phyloP scores from a whole-genome alignment of 1,139 yeast genomes.

The Pichia sp. region DNA sequence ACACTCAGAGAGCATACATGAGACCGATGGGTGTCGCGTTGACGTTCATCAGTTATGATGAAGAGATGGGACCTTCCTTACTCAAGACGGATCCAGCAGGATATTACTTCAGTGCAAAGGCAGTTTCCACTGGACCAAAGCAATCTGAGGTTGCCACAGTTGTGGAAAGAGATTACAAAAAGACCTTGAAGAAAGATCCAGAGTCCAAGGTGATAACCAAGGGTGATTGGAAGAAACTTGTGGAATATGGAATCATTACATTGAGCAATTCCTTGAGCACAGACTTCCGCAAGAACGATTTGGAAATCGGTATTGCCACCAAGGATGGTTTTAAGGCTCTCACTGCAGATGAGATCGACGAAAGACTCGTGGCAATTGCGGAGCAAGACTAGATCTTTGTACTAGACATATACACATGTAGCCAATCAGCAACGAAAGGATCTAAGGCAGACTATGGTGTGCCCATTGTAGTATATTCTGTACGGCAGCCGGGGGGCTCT shows the following conservation, averaged over 20 bases:
- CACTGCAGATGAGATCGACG: conserved; percentile 84
- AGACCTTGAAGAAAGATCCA: conserved; percentile 31
- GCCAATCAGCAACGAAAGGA: too few relatives aligned
- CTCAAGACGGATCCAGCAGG: conserved; percentile 98
- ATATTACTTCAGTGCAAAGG: conserved; percentile 84
- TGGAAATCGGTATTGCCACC: conserved; percentile 88
- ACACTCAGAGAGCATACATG: conserved; percentile 99
- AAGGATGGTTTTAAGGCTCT: conserved; percentile 61
- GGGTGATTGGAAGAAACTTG: conserved; percentile 86
- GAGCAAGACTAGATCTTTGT: conserved; percentile 65
- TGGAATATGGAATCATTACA: conserved; percentile 82
- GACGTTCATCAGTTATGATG: conserved; percentile 84
- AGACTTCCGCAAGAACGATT: conserved; percentile 87
- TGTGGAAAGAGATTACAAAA: conserved; percentile 86
- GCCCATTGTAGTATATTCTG: too few relatives aligned
- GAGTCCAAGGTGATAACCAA: conserved; percentile 36
- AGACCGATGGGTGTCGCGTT: conserved; percentile 93
- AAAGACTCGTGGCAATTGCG: conserved; percentile 86
- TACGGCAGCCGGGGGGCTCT: too few relatives aligned
- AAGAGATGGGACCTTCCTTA: conserved; percentile 82
- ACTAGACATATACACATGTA: background rate
- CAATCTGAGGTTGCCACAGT: conserved; percentile 93
- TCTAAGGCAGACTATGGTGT: too few relatives aligned
- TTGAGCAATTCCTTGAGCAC: conserved; percentile 83
- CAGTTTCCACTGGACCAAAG: conserved; percentile 94